phyloP scores from a whole-genome alignment of 495 filamentous ascomycete genomes.

The Hyaloscypha finlandica region DNA sequence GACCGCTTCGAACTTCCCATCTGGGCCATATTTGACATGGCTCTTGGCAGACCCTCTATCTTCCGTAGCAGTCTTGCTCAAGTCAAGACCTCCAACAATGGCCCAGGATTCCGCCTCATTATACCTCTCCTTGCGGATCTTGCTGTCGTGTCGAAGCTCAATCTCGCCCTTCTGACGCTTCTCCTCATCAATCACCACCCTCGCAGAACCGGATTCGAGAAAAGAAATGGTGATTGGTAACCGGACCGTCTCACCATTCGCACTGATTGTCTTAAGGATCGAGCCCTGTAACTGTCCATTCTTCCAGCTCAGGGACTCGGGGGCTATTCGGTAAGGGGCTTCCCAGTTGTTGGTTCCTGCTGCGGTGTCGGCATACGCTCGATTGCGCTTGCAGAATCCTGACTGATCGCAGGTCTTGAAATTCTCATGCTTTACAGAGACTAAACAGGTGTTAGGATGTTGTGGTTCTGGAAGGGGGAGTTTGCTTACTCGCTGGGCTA shows the following conservation, averaged over 20 bases:
- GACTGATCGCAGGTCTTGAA: constrained; percentile 96
- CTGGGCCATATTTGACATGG: constrained; percentile 79
- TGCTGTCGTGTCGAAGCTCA: constrained; percentile 80
- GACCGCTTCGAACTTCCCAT: constrained; percentile 72
- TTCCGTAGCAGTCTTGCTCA: constrained; percentile 65
- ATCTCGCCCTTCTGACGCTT: constrained; percentile 87
- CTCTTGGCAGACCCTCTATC: constrained; percentile 63
- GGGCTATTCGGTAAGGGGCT: constrained; percentile 78
- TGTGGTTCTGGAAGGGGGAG: background rate
- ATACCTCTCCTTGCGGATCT: constrained; percentile 86
- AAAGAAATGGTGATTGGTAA: constrained; percentile 87
- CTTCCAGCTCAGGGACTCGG: constrained; percentile 70
- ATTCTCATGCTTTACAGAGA: constrained; percentile 86
- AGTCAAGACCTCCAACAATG: constrained; percentile 74
- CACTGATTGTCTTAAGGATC: constrained; percentile 72
- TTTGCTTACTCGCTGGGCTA: constrained; percentile 50
- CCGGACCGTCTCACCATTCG: constrained; percentile 62
- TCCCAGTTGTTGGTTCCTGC: constrained; percentile 67
- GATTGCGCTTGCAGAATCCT: constrained; percentile 94
- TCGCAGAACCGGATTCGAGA: constrained; percentile 81
- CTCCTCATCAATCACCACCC: constrained; percentile 88
- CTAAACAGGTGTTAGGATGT: constrained; percentile 41
- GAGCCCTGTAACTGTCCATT: constrained; percentile 77
- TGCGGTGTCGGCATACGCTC: constrained; percentile 81
- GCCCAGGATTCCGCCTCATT: constrained; percentile 88